These are phyloP conservation scores for Debaryomycetaceae sp. DNA, from an alignment of 1,139 yeast species.

Conservation along the genomic window DNA sequence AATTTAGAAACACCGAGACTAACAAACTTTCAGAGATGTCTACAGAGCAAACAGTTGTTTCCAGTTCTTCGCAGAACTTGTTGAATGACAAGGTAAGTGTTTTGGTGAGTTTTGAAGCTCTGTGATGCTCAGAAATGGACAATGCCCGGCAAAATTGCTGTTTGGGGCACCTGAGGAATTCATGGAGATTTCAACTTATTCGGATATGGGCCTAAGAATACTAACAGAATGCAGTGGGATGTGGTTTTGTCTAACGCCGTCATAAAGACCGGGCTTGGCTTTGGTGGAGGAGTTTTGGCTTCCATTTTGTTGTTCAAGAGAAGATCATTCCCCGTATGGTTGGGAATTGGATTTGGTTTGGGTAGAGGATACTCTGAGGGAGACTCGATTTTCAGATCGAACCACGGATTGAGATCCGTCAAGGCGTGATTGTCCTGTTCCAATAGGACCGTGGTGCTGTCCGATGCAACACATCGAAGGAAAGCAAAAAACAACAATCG, in stretches of 20 bases:
- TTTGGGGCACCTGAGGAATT: too few relatives aligned
- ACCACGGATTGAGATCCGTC: constrained; percentile 69
- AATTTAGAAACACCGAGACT: background rate
- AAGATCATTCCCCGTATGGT: constrained; percentile 96
- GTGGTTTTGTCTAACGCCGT: constrained; percentile 90
- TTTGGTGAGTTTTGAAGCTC: background rate
- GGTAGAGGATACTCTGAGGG: constrained; percentile 99
- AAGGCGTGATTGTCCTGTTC: constrained; percentile 43
- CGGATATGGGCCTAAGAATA: constrained; percentile 5
- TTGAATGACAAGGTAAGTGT: constrained; percentile 64
- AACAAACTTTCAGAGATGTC: constrained; percentile 10
- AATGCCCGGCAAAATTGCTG: too few relatives aligned
- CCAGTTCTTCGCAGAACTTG: constrained; percentile 62
- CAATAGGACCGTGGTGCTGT: background rate
- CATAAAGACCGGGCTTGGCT: constrained; percentile 95
- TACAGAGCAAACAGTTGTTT: constrained; percentile 32
- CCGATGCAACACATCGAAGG: too few relatives aligned
- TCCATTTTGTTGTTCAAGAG: constrained; percentile 90
- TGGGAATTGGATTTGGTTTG: constrained; percentile 92
- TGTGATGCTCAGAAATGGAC: too few relatives aligned
- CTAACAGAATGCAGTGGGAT: constrained; percentile 68
- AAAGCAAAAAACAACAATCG: too few relatives aligned
- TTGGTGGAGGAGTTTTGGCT: constrained; percentile 93
- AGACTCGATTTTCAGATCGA: constrained; percentile 88
- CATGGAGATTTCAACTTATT: too few relatives aligned